A percentile compares a stretch with the other conserved stretches of the same genome.
phyloP scores from a whole-genome alignment of 2,329 filamentous ascomycete genomes.

The Penicillium frequentans region DNA sequence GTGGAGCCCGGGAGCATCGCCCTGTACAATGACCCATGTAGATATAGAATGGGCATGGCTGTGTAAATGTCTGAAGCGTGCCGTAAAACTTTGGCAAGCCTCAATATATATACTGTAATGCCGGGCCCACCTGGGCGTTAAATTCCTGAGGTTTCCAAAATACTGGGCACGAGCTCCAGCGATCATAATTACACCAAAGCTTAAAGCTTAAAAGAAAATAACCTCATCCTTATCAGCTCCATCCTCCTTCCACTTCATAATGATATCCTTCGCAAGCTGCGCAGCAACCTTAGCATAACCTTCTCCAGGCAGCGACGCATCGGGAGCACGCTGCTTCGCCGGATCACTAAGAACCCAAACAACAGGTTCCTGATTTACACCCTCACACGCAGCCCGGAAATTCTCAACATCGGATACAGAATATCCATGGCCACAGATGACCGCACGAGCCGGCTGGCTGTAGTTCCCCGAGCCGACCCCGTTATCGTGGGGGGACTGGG shows the following conservation, averaged over 20 bases:
- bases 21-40: not conserved
- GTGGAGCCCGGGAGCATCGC: not conserved
- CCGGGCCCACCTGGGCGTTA: too few species aligned
- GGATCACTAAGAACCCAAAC: slow-evolving; percentile 17
- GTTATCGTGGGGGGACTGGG: slow-evolving; percentile 17
- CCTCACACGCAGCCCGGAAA: slow-evolving; percentile 5
- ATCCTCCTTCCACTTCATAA: slow-evolving; percentile 17
- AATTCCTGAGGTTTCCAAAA: too few species aligned
- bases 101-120: too few species aligned
- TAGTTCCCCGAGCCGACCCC: slow-evolving; percentile 29
- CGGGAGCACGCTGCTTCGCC: slow-evolving; percentile 3
- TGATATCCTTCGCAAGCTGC: slow-evolving; percentile 12
- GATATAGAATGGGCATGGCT: too few species aligned
- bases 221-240: slow-evolving; percentile 17
- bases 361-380: slow-evolving; percentile 7
- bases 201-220: slow-evolving; percentile 12
- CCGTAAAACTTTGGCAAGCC: too few species aligned
- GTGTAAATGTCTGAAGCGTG: too few species aligned
- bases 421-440: slow-evolving; percentile 31
- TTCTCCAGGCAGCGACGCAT: slow-evolving; percentile 8
- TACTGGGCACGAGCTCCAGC: not conserved
- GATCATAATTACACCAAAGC: not conserved
- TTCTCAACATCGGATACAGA: slow-evolving; percentile 14
- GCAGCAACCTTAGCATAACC: slow-evolving; percentile 21
- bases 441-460: slow-evolving; percentile 19